These are phyloP conservation scores for Medicago arabica DNA, from an alignment of 306 rosid species.

Conservation along the genomic window DNA sequence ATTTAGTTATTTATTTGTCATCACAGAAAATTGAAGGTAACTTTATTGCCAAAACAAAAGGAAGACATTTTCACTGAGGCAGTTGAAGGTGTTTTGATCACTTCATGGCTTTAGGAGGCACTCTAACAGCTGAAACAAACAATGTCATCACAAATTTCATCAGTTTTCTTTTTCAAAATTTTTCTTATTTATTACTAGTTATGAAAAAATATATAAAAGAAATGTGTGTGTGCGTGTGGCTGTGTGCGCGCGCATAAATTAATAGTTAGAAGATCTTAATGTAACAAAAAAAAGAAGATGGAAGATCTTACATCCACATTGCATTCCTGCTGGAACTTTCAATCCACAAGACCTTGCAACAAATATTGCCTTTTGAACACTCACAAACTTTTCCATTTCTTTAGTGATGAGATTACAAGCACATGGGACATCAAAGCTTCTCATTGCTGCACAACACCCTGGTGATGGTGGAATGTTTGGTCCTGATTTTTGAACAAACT, in stretches of 20 bases:
- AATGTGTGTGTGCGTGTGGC: too few species aligned
- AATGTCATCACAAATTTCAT: conserved; percentile 15
- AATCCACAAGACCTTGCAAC: conserved; percentile 53
- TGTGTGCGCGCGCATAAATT: too few species aligned
- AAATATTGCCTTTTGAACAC: conserved; percentile 44
- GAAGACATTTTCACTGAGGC: background rate
- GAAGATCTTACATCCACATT: conserved; percentile 55
- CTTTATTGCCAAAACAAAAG: background rate
- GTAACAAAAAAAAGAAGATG: too few species aligned
- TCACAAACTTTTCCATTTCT: conserved; percentile 30
- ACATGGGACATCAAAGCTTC: conserved; percentile 39
- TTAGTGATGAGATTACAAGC: conserved; percentile 43
- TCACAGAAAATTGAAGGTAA: background rate
- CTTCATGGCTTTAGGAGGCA: conserved; percentile 37
- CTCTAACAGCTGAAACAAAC: conserved; percentile 44
- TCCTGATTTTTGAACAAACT: conserved; percentile 47
- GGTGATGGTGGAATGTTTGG: conserved; percentile 47
- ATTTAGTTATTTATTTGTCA: conserved; percentile 12
- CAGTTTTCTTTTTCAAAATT: background rate
- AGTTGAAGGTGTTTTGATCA: background rate
- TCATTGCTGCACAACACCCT: conserved; percentile 48
- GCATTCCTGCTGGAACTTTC: conserved; percentile 43
- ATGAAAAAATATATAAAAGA: too few species aligned
- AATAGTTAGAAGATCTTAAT: conserved; percentile 24
- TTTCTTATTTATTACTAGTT: background rate